These are phyloP conservation scores for Globisporangium takayamanum DNA, from an alignment of 352 stramenopile species.

Conservation along the genomic window DNA sequence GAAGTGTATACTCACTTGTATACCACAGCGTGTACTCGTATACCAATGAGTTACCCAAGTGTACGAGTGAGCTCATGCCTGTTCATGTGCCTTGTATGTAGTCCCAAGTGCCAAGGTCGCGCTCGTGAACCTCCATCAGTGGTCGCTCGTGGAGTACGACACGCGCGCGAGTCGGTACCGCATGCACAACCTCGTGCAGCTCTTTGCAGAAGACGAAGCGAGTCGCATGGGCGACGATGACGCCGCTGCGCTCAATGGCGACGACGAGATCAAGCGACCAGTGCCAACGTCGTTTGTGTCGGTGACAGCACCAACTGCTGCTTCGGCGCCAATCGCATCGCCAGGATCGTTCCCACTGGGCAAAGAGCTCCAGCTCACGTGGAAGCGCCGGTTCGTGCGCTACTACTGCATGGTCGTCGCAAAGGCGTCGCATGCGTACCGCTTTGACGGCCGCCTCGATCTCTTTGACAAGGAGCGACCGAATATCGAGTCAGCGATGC, in stretches of 20 bases:
- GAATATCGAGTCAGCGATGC: conserved; percentile 81
- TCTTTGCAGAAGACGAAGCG: conserved; percentile 80
- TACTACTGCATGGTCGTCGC: conserved; percentile 80
- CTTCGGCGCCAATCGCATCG: conserved; percentile 14
- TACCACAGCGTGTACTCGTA: not conserved
- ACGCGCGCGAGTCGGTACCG: conserved; percentile 62
- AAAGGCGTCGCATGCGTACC: conserved; percentile 66
- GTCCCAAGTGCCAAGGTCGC: conserved; percentile 45
- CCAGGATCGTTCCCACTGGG: conserved; percentile 32
- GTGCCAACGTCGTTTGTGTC: conserved; percentile 34
- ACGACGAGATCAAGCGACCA: conserved; percentile 16
- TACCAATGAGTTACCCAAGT: not conserved
- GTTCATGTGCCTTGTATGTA: conserved; percentile 1
- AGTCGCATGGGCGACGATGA: conserved; percentile 40
- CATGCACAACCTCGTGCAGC: conserved; percentile 80
- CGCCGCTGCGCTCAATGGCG: conserved; percentile 9
- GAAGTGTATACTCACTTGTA: not conserved
- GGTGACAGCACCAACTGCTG: not conserved
- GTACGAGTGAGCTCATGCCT: not conserved
- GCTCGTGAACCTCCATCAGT: conserved; percentile 62
- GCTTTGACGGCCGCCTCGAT: conserved; percentile 59
- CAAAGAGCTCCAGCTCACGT: conserved; percentile 62
- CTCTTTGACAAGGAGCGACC: conserved; percentile 75
- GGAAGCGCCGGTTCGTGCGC: conserved; percentile 81
- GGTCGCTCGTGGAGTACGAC: conserved; percentile 78